phyloP scores from a whole-genome alignment of 1,284 basidiomycete genomes.

The Wallemia ichthyophaga region DNA sequence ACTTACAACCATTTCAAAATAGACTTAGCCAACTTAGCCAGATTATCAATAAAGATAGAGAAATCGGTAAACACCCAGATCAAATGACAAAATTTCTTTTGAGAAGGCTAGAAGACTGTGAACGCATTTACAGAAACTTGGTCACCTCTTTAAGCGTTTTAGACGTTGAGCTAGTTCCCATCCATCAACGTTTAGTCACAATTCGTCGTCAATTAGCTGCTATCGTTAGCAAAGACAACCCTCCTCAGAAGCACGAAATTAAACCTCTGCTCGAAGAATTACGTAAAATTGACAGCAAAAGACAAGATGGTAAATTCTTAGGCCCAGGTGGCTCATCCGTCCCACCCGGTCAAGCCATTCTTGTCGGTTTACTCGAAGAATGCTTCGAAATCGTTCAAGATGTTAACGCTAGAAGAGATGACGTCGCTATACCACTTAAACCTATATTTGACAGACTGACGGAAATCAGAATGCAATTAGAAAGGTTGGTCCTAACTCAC shows the following conservation, averaged over 20 bases:
- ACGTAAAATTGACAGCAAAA: constrained; percentile 69
- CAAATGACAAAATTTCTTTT: constrained; percentile 71
- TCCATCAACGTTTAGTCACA: constrained; percentile 63
- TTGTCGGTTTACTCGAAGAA: constrained; percentile 59
- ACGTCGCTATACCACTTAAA: constrained; percentile 58
- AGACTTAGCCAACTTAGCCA: constrained; percentile 44
- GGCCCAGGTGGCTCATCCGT: constrained; percentile 63
- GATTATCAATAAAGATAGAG: constrained; percentile 52
- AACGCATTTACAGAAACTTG: constrained; percentile 39
- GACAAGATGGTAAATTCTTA: constrained; percentile 84
- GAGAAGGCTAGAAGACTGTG: constrained; percentile 68
- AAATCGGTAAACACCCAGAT: constrained; percentile 51
- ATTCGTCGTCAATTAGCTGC: constrained; percentile 67
- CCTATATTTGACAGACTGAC: constrained; percentile 80
- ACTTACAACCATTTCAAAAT: constrained; percentile 53
- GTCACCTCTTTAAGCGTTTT: constrained; percentile 58
- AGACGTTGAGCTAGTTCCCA: constrained; percentile 56
- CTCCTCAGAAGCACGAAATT: constrained; percentile 52
- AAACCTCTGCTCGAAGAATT: constrained; percentile 77
- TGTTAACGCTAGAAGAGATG: constrained; percentile 73
- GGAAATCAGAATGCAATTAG: constrained; percentile 57
- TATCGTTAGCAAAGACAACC: constrained; percentile 56
- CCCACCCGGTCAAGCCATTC: constrained; percentile 53
- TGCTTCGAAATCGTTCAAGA: constrained; percentile 93
- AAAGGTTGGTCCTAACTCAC: constrained; percentile 71